Percentiles rank a stretch among this genome's conserved stretches.
Evolutionary conservation across 805 yeast genomes (phyloP).

Genomic region (Metschnikowia kunwiensis): DNA sequence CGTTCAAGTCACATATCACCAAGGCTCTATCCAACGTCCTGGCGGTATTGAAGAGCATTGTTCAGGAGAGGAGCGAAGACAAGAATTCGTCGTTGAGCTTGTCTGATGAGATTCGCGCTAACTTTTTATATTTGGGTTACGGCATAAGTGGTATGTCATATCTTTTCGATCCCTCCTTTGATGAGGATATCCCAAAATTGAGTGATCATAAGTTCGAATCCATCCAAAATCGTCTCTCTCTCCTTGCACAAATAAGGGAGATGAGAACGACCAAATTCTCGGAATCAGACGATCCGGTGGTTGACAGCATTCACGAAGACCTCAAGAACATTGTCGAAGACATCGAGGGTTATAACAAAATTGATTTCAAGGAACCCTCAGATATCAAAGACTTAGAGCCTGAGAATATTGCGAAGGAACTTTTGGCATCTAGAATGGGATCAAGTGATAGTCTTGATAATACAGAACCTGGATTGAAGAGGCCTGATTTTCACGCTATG

Average conservation of each 20-base stretch:
- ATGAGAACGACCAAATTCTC: constrained; percentile 18
- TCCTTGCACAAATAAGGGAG: constrained; percentile 32
- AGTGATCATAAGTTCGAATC: constrained; percentile 30
- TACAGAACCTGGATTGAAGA: not conserved
- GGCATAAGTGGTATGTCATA: constrained; percentile 67
- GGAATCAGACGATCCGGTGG: constrained; percentile 23
- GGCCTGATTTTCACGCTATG: not conserved
- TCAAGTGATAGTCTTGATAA: constrained; percentile 6
- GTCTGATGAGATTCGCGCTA: constrained; percentile 54
- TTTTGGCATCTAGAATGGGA: constrained; percentile 1
- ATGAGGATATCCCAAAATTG: constrained; percentile 43
- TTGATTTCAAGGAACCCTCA: constrained; percentile 16
- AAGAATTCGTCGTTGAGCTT: constrained; percentile 25
- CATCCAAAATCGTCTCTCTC: constrained; percentile 33
- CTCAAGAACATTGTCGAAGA: constrained; percentile 34
- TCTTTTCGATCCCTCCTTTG: constrained; percentile 69
- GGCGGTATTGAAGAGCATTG: constrained; percentile 25
- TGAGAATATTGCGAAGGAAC: not conserved
- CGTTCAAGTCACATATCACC: constrained; percentile 50
- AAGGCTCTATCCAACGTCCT: constrained; percentile 44
- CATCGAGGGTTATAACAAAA: constrained; percentile 20
- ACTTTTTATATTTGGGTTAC: constrained; percentile 56
- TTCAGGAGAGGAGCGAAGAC: constrained; percentile 12
- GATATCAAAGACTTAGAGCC: constrained; percentile 4
- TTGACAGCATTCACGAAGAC: constrained; percentile 32